Evolutionary conservation across 1,139 yeast genomes (phyloP).

Genomic region (Yamadazyma dendronema): DNA sequence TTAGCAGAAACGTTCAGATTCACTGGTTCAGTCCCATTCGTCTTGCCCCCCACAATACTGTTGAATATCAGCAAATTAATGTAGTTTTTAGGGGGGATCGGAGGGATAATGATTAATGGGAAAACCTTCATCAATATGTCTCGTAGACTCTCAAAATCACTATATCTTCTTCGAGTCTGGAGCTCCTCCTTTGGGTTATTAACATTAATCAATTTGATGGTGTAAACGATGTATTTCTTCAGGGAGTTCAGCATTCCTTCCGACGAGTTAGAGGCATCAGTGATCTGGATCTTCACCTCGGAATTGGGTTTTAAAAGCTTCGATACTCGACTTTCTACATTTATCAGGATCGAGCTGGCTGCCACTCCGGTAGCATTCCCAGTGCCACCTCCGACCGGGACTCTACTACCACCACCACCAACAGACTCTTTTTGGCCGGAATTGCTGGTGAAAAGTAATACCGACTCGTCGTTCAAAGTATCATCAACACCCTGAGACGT

Average conservation of each 20-base stretch:
- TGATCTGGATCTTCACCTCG: constrained; percentile 50
- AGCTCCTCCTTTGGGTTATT: constrained; percentile 42
- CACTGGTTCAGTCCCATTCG: neutral
- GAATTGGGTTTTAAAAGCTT: constrained; percentile 31
- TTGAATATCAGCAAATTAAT: constrained; percentile 36
- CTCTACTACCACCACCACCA: neutral
- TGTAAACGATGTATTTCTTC: constrained; percentile 75
- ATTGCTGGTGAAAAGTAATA: constrained; percentile 9
- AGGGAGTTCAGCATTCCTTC: constrained; percentile 63
- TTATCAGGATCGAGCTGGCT: constrained; percentile 32
- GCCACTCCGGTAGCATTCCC: constrained; percentile 5
- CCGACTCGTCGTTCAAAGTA: neutral
- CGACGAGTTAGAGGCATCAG: constrained; percentile 75
- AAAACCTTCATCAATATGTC: constrained; percentile 67
- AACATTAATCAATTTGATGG: constrained; percentile 54
- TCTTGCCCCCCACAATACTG: constrained; percentile 26
- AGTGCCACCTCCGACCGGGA: neutral
- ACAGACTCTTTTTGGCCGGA: constrained; percentile 16
- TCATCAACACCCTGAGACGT: no score
- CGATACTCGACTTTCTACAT: constrained; percentile 39
- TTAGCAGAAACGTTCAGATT: constrained; percentile 1
- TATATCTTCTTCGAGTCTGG: constrained; percentile 77
- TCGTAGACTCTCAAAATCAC: constrained; percentile 86
- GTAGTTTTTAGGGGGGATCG: constrained; percentile 90
- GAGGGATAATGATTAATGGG: constrained; percentile 85